These are phyloP conservation scores for Melastoma candidum DNA, from an alignment of 441 rosid genomes.

Conservation along the genomic window DNA sequence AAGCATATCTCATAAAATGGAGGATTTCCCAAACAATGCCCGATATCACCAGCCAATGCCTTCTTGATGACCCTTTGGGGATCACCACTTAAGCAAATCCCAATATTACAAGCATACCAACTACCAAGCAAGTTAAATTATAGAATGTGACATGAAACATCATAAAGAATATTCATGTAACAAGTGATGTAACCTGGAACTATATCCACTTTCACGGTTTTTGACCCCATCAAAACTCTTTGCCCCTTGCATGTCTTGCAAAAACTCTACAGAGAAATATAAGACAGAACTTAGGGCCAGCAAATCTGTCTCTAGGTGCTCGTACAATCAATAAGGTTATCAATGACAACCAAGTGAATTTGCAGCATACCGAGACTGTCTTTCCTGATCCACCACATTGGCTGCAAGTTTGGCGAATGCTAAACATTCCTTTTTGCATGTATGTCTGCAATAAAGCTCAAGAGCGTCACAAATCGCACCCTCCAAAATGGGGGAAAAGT, in stretches of 20 bases:
- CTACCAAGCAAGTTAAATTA: too few relatives aligned
- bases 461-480: slow-evolving; percentile 8
- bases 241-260: slow-evolving; percentile 88
- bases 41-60: too few relatives aligned
- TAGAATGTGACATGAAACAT: too few relatives aligned
- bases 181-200: slow-evolving; percentile 47
- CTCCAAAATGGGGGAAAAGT: too few relatives aligned
- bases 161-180: too few relatives aligned
- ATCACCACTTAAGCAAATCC: too few relatives aligned
- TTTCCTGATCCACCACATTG: slow-evolving; percentile 83
- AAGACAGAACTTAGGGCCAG: background rate
- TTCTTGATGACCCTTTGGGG: too few relatives aligned
- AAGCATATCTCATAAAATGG: too few relatives aligned
- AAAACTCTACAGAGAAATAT: slow-evolving; percentile 38
- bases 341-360: background rate
- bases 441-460: slow-evolving; percentile 35
- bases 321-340: background rate
- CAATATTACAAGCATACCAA: too few relatives aligned
- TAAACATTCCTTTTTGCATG: slow-evolving; percentile 53
- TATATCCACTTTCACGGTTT: slow-evolving; percentile 72
- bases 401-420: slow-evolving; percentile 58
- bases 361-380: slow-evolving; percentile 52
- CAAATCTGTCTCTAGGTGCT: background rate
- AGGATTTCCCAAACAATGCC: too few relatives aligned
- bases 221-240: slow-evolving; percentile 64